A percentile compares a stretch with the other conserved stretches of the same genome.
Evolutionary conservation across 2,329 filamentous ascomycete genomes (phyloP).

Genomic region (Trichoderma sp.): DNA sequence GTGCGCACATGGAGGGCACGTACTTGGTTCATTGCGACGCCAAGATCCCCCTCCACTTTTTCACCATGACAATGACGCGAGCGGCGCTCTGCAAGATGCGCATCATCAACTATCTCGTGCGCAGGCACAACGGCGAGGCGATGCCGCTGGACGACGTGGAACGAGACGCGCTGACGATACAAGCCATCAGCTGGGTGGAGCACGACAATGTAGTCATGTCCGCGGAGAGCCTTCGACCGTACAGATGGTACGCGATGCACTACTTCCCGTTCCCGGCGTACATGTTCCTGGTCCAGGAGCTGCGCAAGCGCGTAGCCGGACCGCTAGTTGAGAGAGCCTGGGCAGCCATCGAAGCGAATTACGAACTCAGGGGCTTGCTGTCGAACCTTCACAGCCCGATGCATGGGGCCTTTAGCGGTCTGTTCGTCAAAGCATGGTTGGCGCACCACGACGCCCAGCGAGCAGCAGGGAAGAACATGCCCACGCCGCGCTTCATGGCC

Average conservation of each 20-base stretch:
- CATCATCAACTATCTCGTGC: constrained; percentile 56
- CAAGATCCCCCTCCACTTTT: constrained; percentile 61
- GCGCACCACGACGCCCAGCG: constrained; percentile 54
- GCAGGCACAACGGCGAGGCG: constrained; percentile 47
- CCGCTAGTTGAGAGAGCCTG: constrained; percentile 61
- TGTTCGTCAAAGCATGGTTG: constrained; percentile 66
- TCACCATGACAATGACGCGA: constrained; percentile 60
- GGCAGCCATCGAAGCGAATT: constrained; percentile 58
- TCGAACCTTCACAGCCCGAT: constrained; percentile 57
- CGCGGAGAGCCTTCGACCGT: constrained; percentile 54
- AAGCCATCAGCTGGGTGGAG: constrained; percentile 61
- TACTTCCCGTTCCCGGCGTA: constrained; percentile 64
- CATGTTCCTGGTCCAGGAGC: constrained; percentile 60
- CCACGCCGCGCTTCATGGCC: constrained; percentile 52
- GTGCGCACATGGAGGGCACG: constrained; percentile 56
- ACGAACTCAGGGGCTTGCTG: constrained; percentile 54
- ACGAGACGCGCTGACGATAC: constrained; percentile 55
- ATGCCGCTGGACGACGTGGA: constrained; percentile 49
- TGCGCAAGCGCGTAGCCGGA: constrained; percentile 56
- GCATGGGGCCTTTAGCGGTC: constrained; percentile 58
- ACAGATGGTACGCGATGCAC: constrained; percentile 61
- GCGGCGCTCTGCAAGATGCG: constrained; percentile 60
- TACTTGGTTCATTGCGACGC: constrained; percentile 60
- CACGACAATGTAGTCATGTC: constrained; percentile 60
- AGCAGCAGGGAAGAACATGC: constrained; percentile 47